Evolutionary conservation across 2,329 filamentous ascomycete genomes (phyloP).

Genomic region (Incumbomyces lentus): DNA sequence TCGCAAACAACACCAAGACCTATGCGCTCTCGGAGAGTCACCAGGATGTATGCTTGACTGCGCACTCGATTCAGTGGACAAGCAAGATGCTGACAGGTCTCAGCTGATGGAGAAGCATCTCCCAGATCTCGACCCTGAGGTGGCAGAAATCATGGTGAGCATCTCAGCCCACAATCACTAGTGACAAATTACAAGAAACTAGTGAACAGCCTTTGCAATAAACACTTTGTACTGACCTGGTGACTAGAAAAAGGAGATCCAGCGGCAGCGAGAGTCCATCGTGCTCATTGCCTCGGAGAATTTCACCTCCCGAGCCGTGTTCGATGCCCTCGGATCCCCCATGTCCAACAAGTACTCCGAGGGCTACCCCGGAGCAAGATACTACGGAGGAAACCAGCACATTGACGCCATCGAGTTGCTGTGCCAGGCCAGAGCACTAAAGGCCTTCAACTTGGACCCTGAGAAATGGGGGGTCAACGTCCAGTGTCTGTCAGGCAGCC

Average conservation of each 20-base stretch:
- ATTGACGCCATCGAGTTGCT: constrained; percentile 84
- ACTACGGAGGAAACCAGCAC: constrained; percentile 94
- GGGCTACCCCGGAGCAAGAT: constrained; percentile 89
- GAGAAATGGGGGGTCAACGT: constrained; percentile 97
- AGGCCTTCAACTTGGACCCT: constrained; percentile 72
- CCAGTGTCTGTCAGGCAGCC: constrained; percentile 71
- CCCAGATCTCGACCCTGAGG: constrained; percentile 82
- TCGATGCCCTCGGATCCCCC: constrained; percentile 82
- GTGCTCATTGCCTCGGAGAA: constrained; percentile 94
- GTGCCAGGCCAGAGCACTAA: constrained; percentile 80
- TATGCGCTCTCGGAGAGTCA: constrained; percentile 59
- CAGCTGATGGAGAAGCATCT: constrained; percentile 95
- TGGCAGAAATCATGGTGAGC: constrained; percentile 87
- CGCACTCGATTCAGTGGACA: constrained; percentile 7
- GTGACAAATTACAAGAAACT: too few species aligned
- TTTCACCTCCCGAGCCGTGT: constrained; percentile 84
- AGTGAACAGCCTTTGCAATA: too few species aligned
- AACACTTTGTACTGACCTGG: too few species aligned
- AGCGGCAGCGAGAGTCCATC: constrained; percentile 93
- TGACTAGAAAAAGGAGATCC: constrained; percentile 62
- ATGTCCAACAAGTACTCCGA: constrained; percentile 99
- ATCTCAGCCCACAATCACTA: neutral
- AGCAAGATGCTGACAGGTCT: constrained; percentile 18
- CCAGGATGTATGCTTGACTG: constrained; percentile 46
- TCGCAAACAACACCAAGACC: constrained; percentile 34